Base-by-base conservation (phyloP, 805 yeast species). In the Sugiyamaella marilandica region DNA sequence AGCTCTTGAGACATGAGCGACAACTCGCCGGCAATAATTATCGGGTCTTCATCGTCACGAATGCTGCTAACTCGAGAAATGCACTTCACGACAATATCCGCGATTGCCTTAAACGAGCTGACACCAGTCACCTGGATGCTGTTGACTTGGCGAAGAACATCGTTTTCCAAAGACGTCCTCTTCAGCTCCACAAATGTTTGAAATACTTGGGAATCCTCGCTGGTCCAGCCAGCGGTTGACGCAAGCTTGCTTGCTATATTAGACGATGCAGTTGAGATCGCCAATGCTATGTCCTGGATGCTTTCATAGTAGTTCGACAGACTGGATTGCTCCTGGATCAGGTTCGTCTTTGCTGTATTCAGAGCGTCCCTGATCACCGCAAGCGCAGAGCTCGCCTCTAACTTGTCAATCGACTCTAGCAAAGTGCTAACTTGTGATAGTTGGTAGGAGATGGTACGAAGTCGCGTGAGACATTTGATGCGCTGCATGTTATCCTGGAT, bases 151-250 rank as follows among this genome's bases (percentile, higher is more conserved):
- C 47, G 45, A 18, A 53, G 33, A 5, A 47, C 26, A 13, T 36
- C 53, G 9, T 35, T 47, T 31, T 52, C 58, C 10, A 49, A 10
- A n/a, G 41, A 13, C 21, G 41, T 16, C 39, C 45, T 46, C n/a
- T 47, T 39, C 47, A 51, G 14, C 14, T 59, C 53, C 8, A 53
- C 52, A 14, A 51, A 54, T 7, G 50, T 45, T 7, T 55, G 41
- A 41, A 60, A 60, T n/a, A 33, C 18, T 16, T 44, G 37, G 11
- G 49, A 39, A 37, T 59, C 58, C 2, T 41, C 43, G 7, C 16
- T 41, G 10, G 61, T 49, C 61, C 61, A 59, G 16, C 63, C 63
- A 13, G 54, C 24, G 16, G 49, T 51, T 29, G 51, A 52, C 18
- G 41, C 33, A 34, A 60, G 45, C 24, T 24, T 14, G 43, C 24